phyloP scores from a whole-genome alignment of 169 alveolate genomes.

The Cryptosporidium tyzzeri region DNA sequence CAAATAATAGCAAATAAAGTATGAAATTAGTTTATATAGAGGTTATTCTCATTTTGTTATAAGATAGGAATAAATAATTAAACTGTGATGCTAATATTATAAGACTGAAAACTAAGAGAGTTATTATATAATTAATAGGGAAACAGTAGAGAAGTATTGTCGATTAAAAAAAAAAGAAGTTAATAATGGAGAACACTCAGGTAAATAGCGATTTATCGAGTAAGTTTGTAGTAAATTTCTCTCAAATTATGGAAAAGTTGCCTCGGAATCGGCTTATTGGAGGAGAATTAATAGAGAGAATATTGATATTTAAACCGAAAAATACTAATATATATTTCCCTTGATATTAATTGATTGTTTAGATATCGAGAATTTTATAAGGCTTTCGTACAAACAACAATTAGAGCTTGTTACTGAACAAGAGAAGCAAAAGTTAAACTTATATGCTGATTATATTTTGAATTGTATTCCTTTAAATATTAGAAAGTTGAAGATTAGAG shows the following conservation, averaged over 20 bases:
- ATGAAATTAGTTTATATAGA: background rate
- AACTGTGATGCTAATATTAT: background rate
- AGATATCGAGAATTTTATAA: conserved; percentile 60
- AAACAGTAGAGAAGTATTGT: background rate
- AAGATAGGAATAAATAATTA: background rate
- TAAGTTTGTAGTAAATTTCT: conserved; percentile 11
- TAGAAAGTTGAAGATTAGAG: conserved; percentile 61
- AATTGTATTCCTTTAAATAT: conserved; percentile 33
- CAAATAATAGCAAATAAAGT: conserved; percentile 6
- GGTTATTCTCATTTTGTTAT: background rate
- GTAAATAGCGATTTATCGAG: conserved; percentile 13
- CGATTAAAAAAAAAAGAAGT: background rate
- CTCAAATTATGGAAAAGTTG: background rate
- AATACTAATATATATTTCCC: background rate
- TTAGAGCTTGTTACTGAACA: conserved; percentile 50
- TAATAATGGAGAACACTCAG: background rate
- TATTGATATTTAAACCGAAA: background rate
- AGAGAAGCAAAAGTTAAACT: conserved; percentile 50
- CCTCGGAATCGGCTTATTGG: background rate
- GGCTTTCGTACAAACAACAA: conserved; percentile 49
- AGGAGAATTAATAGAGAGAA: background rate
- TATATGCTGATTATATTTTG: conserved; percentile 54
- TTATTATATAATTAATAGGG: background rate
- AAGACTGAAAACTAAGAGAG: background rate
- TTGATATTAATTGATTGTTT: background rate